A percentile compares a stretch with the other conserved stretches of the same genome.
Evolutionary conservation across 345 rosid genomes (phyloP).

Genomic region (Crucihimalaya himalaica): DNA sequence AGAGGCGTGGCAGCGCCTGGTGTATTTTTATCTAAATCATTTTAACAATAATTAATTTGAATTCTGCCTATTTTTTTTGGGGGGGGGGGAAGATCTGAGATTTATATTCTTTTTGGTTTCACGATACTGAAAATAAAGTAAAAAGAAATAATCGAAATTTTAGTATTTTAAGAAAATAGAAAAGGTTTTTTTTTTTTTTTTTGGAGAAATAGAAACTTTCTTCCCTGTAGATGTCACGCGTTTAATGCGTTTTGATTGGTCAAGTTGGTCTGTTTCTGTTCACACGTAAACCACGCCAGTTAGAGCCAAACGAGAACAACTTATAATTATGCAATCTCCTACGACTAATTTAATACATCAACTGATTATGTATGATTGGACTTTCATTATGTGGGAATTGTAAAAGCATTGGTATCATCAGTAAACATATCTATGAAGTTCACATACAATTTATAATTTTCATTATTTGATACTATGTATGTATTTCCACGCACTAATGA

Average conservation of each 20-base stretch:
- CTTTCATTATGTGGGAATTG: neutral
- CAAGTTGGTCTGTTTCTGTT: slow-evolving; percentile 26
- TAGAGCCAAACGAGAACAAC: slow-evolving; percentile 7
- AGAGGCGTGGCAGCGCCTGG: neutral
- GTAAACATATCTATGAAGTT: neutral
- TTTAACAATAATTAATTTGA: neutral
- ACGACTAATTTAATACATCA: neutral
- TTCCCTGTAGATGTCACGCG: slow-evolving; percentile 29
- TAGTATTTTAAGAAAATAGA: neutral
- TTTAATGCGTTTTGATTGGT: slow-evolving; percentile 33
- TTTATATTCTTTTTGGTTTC: neutral
- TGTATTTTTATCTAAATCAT: slow-evolving; percentile 18
- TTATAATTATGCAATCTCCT: slow-evolving; percentile 5
- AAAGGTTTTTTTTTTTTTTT: neutral
- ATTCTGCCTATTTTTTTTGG: neutral
- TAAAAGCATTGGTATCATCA: neutral
- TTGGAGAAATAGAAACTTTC: neutral
- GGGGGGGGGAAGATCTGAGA: neutral
- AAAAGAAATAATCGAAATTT: slow-evolving; percentile 7
- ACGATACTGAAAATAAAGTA: neutral
- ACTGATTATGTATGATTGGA: neutral
- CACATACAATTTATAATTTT: neutral
- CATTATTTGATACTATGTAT: neutral
- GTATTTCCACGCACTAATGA: neutral
- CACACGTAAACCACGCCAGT: slow-evolving; percentile 37